Evolutionary conservation across 768 basidiomycete species (phyloP).

Genomic region (Mycena vitilis): DNA sequence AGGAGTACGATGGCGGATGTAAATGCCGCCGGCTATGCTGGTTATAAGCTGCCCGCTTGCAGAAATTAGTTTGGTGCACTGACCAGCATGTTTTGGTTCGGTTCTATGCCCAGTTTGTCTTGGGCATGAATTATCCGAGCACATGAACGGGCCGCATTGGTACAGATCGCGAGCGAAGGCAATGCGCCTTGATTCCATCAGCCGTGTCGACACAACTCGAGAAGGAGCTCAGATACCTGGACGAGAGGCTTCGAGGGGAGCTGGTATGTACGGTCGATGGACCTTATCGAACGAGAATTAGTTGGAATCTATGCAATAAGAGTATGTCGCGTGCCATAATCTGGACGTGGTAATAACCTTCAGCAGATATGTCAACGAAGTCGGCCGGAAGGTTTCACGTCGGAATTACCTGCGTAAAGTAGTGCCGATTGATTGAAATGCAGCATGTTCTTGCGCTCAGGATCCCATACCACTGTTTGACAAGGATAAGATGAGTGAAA

Average conservation of each 20-base stretch:
- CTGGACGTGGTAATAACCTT: constrained; percentile 60
- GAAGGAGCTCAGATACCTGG: constrained; percentile 32
- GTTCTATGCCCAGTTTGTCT: constrained; percentile 48
- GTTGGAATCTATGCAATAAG: no score
- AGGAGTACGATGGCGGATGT: constrained; percentile 67
- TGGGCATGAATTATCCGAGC: constrained; percentile 75
- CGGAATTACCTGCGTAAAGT: constrained; percentile 51
- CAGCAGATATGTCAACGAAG: background rate
- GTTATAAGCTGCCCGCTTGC: constrained; percentile 9
- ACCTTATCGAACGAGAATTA: constrained; percentile 43
- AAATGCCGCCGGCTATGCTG: constrained; percentile 49
- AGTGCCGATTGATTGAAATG: constrained; percentile 70
- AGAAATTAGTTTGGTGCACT: constrained; percentile 19
- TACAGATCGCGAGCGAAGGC: constrained; percentile 84
- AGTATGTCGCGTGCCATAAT: constrained; percentile 53
- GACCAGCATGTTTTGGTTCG: constrained; percentile 54
- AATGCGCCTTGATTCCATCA: constrained; percentile 44
- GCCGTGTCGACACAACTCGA: background rate
- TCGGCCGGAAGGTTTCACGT: no score
- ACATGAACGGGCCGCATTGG: constrained; percentile 83
- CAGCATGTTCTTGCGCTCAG: constrained; percentile 48
- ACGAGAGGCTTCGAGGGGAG: constrained; percentile 60
- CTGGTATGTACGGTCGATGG: constrained; percentile 85
- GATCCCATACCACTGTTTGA: constrained; percentile 57
- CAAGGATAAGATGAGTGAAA: constrained; percentile 62